Base-by-base conservation (phyloP, 257 asterid genomes). In the Solanum medicagineum region DNA sequence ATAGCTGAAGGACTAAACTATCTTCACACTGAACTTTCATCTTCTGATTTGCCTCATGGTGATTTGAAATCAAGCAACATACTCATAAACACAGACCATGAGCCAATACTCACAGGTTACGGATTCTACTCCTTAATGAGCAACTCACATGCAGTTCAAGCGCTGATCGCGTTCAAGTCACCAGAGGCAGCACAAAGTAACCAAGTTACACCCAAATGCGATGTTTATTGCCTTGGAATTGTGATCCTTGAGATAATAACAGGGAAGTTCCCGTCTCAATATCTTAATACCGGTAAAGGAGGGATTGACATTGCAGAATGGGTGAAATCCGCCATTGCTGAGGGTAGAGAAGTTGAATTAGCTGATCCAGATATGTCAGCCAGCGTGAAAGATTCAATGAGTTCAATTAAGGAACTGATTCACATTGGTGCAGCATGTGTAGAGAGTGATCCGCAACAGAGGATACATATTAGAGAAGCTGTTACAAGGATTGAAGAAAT, bases 51-150 rank as follows among this genome's bases (percentile, higher is more conserved):
- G 8, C 99, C 99, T 8, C 99, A 94, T 4, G 98, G 98, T 0
- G 88, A 96, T 87, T 93, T 96, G 65, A 93, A 92, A 87, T 96
- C 98, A 6, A 92, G 94, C 92, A 96, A 95, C 42, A 89, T 96
- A 42, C 93, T 96, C n/a, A 80, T 95, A 56, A 84, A 81, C 51
- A 56, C 84, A 9, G 89, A 90, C 4, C 81, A 89, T 24, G 97
- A 93, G 88, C 94, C 99, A 1, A 7, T 92, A 7, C 93, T 96
- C 22, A 54, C 90, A 2, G 98, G 94, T 87, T 95, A 88, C 17
- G 98, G 98, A 10, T 89, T 87, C 56, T 80, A 80, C 81, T 71
- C 90, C 66, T 83, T 95, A 85, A 87, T 92, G 74, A 89, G 55
- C 70, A 70, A 84, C 73, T 70, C 56, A 20, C 91, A 90, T 65